phyloP scores from a whole-genome alignment of 768 basidiomycete species.

The Boletus barrowsii region DNA sequence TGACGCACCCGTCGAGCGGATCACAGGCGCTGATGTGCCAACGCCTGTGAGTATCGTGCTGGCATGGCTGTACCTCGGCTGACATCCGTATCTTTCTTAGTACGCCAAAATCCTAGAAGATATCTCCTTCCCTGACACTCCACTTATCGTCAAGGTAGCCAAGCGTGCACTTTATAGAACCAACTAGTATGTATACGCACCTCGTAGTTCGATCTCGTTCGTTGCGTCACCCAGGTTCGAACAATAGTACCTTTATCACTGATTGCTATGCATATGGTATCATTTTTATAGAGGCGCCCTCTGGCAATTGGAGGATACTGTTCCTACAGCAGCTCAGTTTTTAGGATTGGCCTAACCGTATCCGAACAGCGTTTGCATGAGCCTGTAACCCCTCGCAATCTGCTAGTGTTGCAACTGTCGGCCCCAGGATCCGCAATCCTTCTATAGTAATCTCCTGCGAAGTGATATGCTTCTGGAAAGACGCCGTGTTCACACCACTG shows the following conservation, averaged over 20 bases:
- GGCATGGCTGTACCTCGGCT: slow-evolving; percentile 9
- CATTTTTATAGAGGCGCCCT: slow-evolving; percentile 10
- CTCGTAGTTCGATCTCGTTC: slow-evolving; percentile 10
- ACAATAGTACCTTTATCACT: slow-evolving; percentile 15
- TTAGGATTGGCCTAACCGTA: slow-evolving; percentile 50
- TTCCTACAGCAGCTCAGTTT: not conserved
- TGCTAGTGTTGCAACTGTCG: slow-evolving; percentile 83
- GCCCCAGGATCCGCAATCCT: slow-evolving; percentile 78
- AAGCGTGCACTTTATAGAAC: slow-evolving; percentile 90
- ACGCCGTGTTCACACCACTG: slow-evolving; percentile 94
- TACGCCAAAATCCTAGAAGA: slow-evolving; percentile 89
- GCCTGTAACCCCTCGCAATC: slow-evolving; percentile 94
- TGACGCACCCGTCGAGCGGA: slow-evolving; percentile 95
- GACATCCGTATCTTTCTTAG: slow-evolving; percentile 36
- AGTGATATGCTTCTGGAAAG: slow-evolving; percentile 99
- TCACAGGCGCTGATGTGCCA: slow-evolving; percentile 96
- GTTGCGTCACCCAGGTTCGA: slow-evolving; percentile 9
- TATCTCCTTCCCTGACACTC: slow-evolving; percentile 91
- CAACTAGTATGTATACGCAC: slow-evolving; percentile 47
- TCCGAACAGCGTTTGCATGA: slow-evolving; percentile 93
- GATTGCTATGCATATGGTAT: slow-evolving; percentile 10
- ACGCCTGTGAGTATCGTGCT: slow-evolving; percentile 69
- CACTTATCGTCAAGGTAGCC: slow-evolving; percentile 89
- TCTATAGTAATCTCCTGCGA: slow-evolving; percentile 85
- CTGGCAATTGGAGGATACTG: not conserved